A percentile compares a stretch with the other conserved stretches of the same genome.
These are phyloP conservation scores for Sphagnum magellanicum DNA, from an alignment of 228 moss, liverwort and hornwort species.

Conservation along the genomic window DNA sequence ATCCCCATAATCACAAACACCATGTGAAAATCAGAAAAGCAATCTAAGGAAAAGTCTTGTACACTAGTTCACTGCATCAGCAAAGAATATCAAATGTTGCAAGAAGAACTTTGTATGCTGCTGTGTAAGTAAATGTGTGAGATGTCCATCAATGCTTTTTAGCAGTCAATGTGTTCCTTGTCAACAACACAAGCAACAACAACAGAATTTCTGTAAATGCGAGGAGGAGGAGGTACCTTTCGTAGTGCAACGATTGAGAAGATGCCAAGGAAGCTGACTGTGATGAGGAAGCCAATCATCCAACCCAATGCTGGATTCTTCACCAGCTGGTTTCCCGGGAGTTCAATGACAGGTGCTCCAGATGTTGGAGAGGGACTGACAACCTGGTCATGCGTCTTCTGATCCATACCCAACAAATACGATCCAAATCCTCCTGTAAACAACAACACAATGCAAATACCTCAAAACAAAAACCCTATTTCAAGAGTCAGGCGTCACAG, in stretches of 20 bases:
- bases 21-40: neutral
- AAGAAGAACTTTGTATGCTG: no score
- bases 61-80: no score
- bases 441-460: neutral
- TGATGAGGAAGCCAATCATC: conserved; percentile 40
- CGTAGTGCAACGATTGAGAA: conserved; percentile 46
- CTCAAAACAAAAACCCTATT: no score
- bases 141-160: no score
- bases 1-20: neutral
- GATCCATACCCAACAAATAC: conserved; percentile 40
- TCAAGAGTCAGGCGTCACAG: no score
- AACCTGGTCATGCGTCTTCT: conserved; percentile 17
- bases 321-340: conserved; percentile 44
- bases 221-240: conserved; percentile 17
- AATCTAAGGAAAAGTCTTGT: no score
- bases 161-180: no score
- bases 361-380: neutral
- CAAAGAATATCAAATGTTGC: no score
- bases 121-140: neutral
- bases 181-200: neutral
- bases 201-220: neutral
- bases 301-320: conserved; percentile 39
- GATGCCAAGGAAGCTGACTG: conserved; percentile 42
- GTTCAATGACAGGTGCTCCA: conserved; percentile 7
- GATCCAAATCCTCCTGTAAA: conserved; percentile 46